Percentiles rank a stretch among this genome's conserved stretches.
These are phyloP conservation scores for Termitomyces sp. DNA, from an alignment of 768 basidiomycete species.

Conservation along the genomic window DNA sequence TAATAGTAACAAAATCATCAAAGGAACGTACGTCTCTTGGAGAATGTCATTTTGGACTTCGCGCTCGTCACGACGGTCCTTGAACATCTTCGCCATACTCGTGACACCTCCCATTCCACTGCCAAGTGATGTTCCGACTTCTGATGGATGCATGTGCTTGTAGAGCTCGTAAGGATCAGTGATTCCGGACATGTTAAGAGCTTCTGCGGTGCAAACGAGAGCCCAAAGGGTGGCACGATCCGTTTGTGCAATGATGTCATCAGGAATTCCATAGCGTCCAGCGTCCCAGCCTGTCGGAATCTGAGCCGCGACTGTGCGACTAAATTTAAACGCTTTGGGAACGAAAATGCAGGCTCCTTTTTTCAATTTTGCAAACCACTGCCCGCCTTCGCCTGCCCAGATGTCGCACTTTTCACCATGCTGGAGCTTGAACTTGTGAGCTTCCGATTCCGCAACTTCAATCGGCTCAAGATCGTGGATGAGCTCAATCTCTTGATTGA, in stretches of 20 bases:
- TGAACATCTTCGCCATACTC: constrained; percentile 95
- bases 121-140: constrained; percentile 91
- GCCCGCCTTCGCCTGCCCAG: constrained; percentile 89
- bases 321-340: constrained; percentile 95
- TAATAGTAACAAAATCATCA: neutral
- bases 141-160: constrained; percentile 94
- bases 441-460: constrained; percentile 88
- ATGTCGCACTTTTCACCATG: constrained; percentile 96
- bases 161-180: constrained; percentile 98
- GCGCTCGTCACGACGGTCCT: constrained; percentile 95
- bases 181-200: constrained; percentile 94
- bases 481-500: constrained; percentile 96
- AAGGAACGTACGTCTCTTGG: constrained; percentile 88
- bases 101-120: constrained; percentile 98
- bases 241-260: constrained; percentile 92
- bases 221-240: constrained; percentile 96
- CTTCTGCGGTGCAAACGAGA: constrained; percentile 90
- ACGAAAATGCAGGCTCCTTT: constrained; percentile 91
- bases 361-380: constrained; percentile 99
- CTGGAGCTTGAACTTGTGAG: constrained; percentile 92
- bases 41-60: constrained; percentile 98
- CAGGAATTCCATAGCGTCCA: constrained; percentile 93
- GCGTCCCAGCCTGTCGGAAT: constrained; percentile 98
- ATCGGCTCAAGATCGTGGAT: constrained; percentile 96
- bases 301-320: constrained; percentile 92